Base-by-base conservation (phyloP, 139 green algal species). In the Chlamydomonas schloesseri region DNA sequence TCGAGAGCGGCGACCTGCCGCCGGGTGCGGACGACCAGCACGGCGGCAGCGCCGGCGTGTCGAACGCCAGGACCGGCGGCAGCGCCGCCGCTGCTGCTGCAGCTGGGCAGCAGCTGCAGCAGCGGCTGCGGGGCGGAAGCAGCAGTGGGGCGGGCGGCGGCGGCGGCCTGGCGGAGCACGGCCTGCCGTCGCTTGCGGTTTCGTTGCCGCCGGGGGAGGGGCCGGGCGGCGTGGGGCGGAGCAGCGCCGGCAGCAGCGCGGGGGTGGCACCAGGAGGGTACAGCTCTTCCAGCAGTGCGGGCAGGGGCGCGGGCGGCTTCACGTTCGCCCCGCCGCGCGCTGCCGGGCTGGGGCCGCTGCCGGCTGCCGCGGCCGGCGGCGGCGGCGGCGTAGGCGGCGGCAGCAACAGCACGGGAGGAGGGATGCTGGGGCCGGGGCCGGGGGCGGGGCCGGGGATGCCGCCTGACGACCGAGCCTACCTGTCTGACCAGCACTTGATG, bases 1-100 rank as follows among this genome's bases (percentile, higher is more conserved):
- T 83, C n/a, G 77, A 83, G 62, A 83, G 77, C 62, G 77, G 77
- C 8, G 77, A 83, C 77, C 60, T 83, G 62, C 77, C 77, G 0
- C 28, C 36, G 0, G 62, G 42, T 8, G 62, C 46, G 24, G 62
- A 73, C 13, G 42, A 73, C 37, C 37, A 18, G 8, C 57, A 73
- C 21, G 21, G 55, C 55, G 20, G 21, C 55, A 62, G 55, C 20
- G 10, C 2, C 55, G 55, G 2, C 55, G 55, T 62, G 55, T 11
- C 55, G 55, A 8, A 23, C 20, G 18, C 55, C 2, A 24, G 10
- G 55, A 2, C 55, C 55, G 55, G 55, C 8, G 20, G 20, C 55
- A n/a, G n/a, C n/a, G n/a, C n/a, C n/a, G n/a, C n/a, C n/a, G n/a
- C n/a, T n/a, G n/a, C n/a, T n/a, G 55, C 55, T 24, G 20, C 55